Conservation (phyloP, 1,284 basidiomycete species). For the Fomitiporia mediterranea region DNA sequence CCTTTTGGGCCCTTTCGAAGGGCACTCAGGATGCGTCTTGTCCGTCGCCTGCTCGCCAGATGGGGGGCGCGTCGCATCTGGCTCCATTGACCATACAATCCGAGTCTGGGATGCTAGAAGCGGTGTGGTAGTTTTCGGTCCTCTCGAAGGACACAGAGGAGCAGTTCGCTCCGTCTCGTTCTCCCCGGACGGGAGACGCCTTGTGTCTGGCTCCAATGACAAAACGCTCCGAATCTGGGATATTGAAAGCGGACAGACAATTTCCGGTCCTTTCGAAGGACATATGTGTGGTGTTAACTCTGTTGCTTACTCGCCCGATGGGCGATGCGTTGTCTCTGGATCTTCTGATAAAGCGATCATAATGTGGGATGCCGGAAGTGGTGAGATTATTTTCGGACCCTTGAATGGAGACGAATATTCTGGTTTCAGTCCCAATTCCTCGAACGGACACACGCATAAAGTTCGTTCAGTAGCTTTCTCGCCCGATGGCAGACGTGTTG, state of each 20-base stretch:
- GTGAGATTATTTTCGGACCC: not conserved
- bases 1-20: not conserved
- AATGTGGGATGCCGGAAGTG: slow-evolving; percentile 8
- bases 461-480: slow-evolving; percentile 5
- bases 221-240: slow-evolving; percentile 7
- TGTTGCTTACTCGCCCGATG: slow-evolving; percentile 18
- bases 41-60: slow-evolving; percentile 1
- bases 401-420: no score
- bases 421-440: no score
- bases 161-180: slow-evolving; percentile 8
- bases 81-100: not conserved
- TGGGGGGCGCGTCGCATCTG: not conserved
- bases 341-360: not conserved
- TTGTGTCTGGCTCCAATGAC: slow-evolving; percentile 10
- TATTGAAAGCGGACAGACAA: not conserved
- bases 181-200: not conserved
- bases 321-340: slow-evolving; percentile 2
- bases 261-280: not conserved
- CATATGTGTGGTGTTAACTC: slow-evolving; percentile 21
- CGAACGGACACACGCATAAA: not conserved
- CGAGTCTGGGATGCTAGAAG: slow-evolving; percentile 4
- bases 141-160: not conserved
- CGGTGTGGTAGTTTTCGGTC: not conserved
- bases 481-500: no score
- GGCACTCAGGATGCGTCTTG: not conserved